Percentiles rank a stretch among this genome's conserved stretches.
phyloP scores from a whole-genome alignment of 1,284 basidiomycete species.

The Cryptococcus sp. region DNA sequence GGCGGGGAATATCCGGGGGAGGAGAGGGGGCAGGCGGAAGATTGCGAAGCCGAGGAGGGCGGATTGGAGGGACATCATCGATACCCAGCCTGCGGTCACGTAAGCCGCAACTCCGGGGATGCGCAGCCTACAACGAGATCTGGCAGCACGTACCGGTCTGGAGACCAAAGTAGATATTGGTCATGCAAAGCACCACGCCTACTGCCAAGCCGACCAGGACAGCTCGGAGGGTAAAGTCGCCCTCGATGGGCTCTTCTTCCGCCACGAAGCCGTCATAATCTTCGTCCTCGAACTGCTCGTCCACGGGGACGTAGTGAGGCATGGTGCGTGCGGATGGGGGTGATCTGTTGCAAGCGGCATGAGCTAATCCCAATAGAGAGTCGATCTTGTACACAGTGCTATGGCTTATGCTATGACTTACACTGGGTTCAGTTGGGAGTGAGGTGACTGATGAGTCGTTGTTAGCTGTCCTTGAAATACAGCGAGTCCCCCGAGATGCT shows the following conservation, averaged over 20 bases:
- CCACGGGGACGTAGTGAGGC: constrained; percentile 13
- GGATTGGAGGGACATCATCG: constrained; percentile 87
- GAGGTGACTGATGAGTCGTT: too few species aligned
- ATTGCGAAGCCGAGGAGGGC: constrained; percentile 86
- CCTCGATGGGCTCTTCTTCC: constrained; percentile 29
- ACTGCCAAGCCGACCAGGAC: constrained; percentile 46
- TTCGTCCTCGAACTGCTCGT: constrained; percentile 14
- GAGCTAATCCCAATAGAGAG: too few species aligned
- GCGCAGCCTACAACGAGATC: too few species aligned
- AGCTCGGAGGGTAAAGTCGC: constrained; percentile 47
- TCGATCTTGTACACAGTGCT: too few species aligned
- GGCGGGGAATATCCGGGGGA: constrained; percentile 53
- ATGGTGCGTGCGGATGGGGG: constrained; percentile 19
- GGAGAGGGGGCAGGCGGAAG: constrained; percentile 60
- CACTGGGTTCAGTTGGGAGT: constrained; percentile 17
- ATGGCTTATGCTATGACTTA: constrained; percentile 4
- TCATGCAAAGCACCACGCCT: constrained; percentile 47
- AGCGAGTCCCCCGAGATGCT: too few species aligned
- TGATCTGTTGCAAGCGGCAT: constrained; percentile 14
- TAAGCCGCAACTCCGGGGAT: background rate
- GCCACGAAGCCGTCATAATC: constrained; percentile 16
- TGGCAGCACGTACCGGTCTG: constrained; percentile 40
- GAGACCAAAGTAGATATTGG: constrained; percentile 51
- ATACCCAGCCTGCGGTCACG: constrained; percentile 47
- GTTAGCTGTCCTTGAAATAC: too few species aligned